Evolutionary conservation across 352 stramenopile genomes (phyloP).

Genomic region (Thraustotheca clavata): DNA sequence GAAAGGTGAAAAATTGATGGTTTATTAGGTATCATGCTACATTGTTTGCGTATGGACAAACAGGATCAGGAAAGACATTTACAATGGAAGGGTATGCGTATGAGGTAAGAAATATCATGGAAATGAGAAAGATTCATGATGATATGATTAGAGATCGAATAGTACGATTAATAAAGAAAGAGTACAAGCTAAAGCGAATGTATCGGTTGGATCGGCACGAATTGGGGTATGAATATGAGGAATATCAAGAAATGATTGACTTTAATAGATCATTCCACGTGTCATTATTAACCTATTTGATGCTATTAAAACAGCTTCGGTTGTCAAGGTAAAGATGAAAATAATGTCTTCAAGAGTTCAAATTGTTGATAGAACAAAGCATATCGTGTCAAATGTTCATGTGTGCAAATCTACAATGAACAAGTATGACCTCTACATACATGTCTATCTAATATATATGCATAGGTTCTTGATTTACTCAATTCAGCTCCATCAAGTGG

Average conservation of each 20-base stretch:
- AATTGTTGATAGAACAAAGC: conserved; percentile 32
- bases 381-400: conserved; percentile 38
- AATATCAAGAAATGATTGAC: not conserved
- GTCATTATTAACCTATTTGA: conserved; percentile 42
- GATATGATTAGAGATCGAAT: not conserved
- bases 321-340: conserved; percentile 2
- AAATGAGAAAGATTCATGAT: not conserved
- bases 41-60: conserved; percentile 50
- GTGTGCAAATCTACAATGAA: conserved; percentile 42
- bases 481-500: conserved; percentile 37
- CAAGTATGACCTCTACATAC: conserved; percentile 4
- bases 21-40: conserved; percentile 29
- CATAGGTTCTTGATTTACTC: conserved; percentile 36
- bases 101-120: conserved; percentile 27
- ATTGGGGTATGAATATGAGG: conserved; percentile 28
- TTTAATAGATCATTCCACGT: conserved; percentile 37
- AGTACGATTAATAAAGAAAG: conserved; percentile 8
- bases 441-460: not conserved
- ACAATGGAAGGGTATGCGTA: conserved; percentile 57
- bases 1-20: not conserved
- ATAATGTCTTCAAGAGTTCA: not conserved
- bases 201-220: conserved; percentile 21
- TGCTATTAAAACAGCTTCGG: conserved; percentile 15
- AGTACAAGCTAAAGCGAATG: conserved; percentile 6
- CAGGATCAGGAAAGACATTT: conserved; percentile 46